Percentiles rank a stretch among this genome's conserved stretches.
These are phyloP conservation scores for Globisporangium acanthophoron DNA, from an alignment of 352 stramenopile species.

Conservation along the genomic window DNA sequence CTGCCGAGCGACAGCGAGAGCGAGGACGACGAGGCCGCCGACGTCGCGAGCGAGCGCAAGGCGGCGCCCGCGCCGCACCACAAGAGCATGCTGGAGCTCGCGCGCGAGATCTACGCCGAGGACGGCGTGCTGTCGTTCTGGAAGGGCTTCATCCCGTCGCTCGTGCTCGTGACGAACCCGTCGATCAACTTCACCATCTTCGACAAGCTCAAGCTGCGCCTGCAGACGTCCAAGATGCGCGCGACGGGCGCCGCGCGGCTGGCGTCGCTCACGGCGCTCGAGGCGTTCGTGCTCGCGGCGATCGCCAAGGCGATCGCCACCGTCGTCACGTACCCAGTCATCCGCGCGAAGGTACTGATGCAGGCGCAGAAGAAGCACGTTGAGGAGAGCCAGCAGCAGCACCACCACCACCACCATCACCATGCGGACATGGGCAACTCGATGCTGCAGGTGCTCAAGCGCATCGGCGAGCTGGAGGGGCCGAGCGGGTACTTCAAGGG, in stretches of 20 bases:
- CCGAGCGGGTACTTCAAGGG: conserved; percentile 63
- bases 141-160: conserved; percentile 84
- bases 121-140: conserved; percentile 74
- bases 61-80: conserved; percentile 3
- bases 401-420: conserved; percentile 34
- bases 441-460: conserved; percentile 64
- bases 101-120: conserved; percentile 63
- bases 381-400: conserved; percentile 4
- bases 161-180: conserved; percentile 85
- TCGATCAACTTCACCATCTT: conserved; percentile 90
- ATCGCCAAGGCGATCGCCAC: conserved; percentile 83
- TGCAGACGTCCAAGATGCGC: conserved; percentile 50
- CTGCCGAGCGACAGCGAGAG: conserved; percentile 36
- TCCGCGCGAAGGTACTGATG: conserved; percentile 87
- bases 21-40: conserved; percentile 21
- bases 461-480: conserved; percentile 59
- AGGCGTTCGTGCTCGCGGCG: conserved; percentile 79
- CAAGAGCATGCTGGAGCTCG: conserved; percentile 44
- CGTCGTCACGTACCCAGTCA: conserved; percentile 84
- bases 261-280: conserved; percentile 48
- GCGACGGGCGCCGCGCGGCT: conserved; percentile 28
- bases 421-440: conserved; percentile 40
- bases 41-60: conserved; percentile 2
- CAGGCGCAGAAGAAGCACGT: conserved; percentile 68
- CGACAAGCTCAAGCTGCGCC: conserved; percentile 73